These are phyloP conservation scores for Lentinula lateritia DNA, from an alignment of 768 basidiomycete species.

Conservation along the genomic window DNA sequence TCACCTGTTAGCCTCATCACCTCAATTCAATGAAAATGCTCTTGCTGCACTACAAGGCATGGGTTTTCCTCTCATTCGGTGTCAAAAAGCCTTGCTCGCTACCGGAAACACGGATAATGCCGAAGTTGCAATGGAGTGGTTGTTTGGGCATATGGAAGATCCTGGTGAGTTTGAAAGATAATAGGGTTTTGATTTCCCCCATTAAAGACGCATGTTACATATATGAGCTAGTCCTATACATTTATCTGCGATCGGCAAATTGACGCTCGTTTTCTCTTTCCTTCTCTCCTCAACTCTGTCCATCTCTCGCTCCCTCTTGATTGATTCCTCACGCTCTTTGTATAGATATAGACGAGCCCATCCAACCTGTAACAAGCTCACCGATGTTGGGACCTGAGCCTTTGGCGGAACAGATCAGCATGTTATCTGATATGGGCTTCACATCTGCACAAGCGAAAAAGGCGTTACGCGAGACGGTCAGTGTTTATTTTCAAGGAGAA, in stretches of 20 bases:
- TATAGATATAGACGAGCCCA: conserved; percentile 83
- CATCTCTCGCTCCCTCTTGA: background rate
- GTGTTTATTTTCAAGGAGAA: conserved; percentile 17
- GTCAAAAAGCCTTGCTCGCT: conserved; percentile 86
- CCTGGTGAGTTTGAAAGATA: conserved; percentile 44
- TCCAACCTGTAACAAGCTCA: conserved; percentile 29
- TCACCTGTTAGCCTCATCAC: conserved; percentile 22
- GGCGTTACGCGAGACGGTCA: conserved; percentile 79
- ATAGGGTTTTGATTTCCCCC: no score
- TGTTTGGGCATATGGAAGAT: conserved; percentile 94
- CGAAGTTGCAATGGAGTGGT: conserved; percentile 91
- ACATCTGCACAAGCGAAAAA: conserved; percentile 77
- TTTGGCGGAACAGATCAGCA: conserved; percentile 59
- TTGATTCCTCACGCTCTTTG: background rate
- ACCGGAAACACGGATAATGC: conserved; percentile 66
- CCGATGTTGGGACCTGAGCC: conserved; percentile 43
- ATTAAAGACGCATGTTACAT: no score
- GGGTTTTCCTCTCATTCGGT: conserved; percentile 86
- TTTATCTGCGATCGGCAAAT: no score
- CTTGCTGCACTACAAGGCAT: conserved; percentile 77
- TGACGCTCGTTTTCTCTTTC: no score
- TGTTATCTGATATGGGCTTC: conserved; percentile 93
- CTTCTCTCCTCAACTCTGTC: no score
- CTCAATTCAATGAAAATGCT: conserved; percentile 69
- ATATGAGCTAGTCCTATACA: no score